phyloP scores from a whole-genome alignment of 805 yeast genomes.

The Ogataea haglerorum region DNA sequence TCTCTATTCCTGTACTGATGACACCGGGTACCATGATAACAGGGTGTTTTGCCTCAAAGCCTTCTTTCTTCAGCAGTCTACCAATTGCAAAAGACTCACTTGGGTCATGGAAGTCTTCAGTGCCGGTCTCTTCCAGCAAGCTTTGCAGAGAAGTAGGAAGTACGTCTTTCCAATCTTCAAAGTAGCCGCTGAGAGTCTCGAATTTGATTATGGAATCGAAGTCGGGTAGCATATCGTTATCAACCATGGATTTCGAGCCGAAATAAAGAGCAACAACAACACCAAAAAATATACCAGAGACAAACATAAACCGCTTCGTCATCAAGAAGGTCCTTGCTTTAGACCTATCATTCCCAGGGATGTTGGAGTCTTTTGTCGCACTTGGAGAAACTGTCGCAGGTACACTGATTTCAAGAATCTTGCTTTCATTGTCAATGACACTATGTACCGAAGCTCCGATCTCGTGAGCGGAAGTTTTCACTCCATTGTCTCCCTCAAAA shows the following conservation, averaged over 20 bases:
- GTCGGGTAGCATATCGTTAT: conserved; percentile 42
- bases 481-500: not conserved
- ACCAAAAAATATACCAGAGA: conserved; percentile 74
- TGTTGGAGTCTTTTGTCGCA: conserved; percentile 2
- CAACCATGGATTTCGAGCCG: conserved; percentile 42
- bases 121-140: conserved; percentile 54
- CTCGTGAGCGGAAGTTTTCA: conserved; percentile 7
- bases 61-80: conserved; percentile 48
- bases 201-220: conserved; percentile 49
- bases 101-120: conserved; percentile 49
- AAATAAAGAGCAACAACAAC: conserved; percentile 59
- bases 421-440: conserved; percentile 2
- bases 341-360: conserved; percentile 6
- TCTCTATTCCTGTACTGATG: conserved; percentile 89
- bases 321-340: conserved; percentile 13
- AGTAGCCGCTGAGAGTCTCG: conserved; percentile 53
- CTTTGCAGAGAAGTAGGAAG: conserved; percentile 65
- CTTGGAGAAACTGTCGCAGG: conserved; percentile 1
- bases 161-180: conserved; percentile 70
- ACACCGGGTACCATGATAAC: conserved; percentile 96
- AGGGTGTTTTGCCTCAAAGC: conserved; percentile 59
- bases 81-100: conserved; percentile 92
- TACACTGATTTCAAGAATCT: conserved; percentile 3
- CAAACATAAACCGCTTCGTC: conserved; percentile 55
- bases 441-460: conserved; percentile 4